phyloP scores from a whole-genome alignment of 1,284 basidiomycete genomes.

The Cutaneotrichosporon dermatis region DNA sequence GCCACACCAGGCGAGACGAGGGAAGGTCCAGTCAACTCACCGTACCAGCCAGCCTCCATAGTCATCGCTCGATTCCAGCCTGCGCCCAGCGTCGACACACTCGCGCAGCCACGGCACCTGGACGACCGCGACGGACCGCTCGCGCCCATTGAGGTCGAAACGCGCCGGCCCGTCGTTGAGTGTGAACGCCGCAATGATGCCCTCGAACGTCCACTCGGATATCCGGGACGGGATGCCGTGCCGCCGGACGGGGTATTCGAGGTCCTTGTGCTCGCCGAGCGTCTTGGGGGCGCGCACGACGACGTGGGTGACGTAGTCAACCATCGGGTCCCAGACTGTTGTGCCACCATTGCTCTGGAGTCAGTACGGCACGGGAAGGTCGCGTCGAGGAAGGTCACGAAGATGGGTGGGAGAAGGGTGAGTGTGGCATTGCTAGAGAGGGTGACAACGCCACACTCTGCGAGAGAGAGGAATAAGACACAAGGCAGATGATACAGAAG shows the following conservation, averaged over 20 bases:
- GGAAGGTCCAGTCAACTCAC: too few relatives aligned
- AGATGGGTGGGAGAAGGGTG: too few relatives aligned
- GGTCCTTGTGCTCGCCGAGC: background rate
- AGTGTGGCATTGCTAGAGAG: too few relatives aligned
- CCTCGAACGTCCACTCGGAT: slow-evolving; percentile 2
- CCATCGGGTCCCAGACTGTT: background rate
- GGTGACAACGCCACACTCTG: too few relatives aligned
- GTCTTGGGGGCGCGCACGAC: background rate
- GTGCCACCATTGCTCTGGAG: background rate
- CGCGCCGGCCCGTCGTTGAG: background rate
- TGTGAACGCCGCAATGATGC: slow-evolving; percentile 1
- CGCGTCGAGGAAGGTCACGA: too few relatives aligned
- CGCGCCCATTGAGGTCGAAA: background rate
- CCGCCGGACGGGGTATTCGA: background rate
- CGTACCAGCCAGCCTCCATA: too few relatives aligned
- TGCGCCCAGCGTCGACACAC: too few relatives aligned
- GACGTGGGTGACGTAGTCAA: slow-evolving; percentile 4
- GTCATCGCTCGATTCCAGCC: too few relatives aligned
- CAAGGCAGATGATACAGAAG: too few relatives aligned
- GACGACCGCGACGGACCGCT: background rate
- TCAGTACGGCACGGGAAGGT: background rate
- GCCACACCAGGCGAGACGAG: too few relatives aligned
- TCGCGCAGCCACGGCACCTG: slow-evolving; percentile 3
- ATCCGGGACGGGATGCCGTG: background rate
- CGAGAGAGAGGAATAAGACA: too few relatives aligned